A percentile compares a stretch with the other conserved stretches of the same genome.
phyloP scores from a whole-genome alignment of 2,329 filamentous ascomycete species.

The Dryadomyces sulphureus region DNA sequence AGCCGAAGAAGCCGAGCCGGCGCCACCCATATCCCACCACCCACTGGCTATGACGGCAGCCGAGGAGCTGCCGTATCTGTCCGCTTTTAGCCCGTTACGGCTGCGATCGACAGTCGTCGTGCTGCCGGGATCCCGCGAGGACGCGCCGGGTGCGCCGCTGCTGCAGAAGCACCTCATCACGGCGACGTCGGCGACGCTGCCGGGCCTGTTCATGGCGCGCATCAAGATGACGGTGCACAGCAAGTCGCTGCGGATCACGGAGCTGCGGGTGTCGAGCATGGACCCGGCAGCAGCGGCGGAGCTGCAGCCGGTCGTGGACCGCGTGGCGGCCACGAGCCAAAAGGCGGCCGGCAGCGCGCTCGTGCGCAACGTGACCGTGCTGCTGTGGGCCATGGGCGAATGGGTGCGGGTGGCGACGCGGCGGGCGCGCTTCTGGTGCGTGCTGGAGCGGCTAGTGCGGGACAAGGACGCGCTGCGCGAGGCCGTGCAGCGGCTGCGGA shows the following conservation, averaged over 20 bases:
- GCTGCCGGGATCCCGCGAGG: slow-evolving; percentile 17
- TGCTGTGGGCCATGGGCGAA: slow-evolving; percentile 53
- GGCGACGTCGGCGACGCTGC: slow-evolving; percentile 27
- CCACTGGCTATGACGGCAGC: slow-evolving; percentile 46
- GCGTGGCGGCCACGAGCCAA: slow-evolving; percentile 18
- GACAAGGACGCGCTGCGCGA: slow-evolving; percentile 18
- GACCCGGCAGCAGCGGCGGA: slow-evolving; percentile 43
- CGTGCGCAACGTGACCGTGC: slow-evolving; percentile 40
- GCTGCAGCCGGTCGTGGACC: slow-evolving; percentile 36
- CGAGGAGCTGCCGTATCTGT: slow-evolving; percentile 54
- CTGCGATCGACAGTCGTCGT: slow-evolving; percentile 40
- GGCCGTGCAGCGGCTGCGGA: slow-evolving; percentile 15
- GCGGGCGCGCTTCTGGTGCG: slow-evolving; percentile 48
- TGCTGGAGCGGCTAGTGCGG: slow-evolving; percentile 32
- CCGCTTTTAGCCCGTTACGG: slow-evolving; percentile 54
- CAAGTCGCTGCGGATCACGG: slow-evolving; percentile 31
- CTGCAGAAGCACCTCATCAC: slow-evolving; percentile 43
- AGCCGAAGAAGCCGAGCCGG: slow-evolving; percentile 16
- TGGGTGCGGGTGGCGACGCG: slow-evolving; percentile 48
- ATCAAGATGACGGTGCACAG: slow-evolving; percentile 45
- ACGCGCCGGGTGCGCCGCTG: slow-evolving; percentile 12
- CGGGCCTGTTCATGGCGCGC: slow-evolving; percentile 41
- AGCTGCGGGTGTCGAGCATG: slow-evolving; percentile 38
- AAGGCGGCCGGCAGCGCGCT: slow-evolving; percentile 26
- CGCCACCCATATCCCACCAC: slow-evolving; percentile 43